phyloP scores from a whole-genome alignment of 148 eudicot species.

The Silene latifolia region DNA sequence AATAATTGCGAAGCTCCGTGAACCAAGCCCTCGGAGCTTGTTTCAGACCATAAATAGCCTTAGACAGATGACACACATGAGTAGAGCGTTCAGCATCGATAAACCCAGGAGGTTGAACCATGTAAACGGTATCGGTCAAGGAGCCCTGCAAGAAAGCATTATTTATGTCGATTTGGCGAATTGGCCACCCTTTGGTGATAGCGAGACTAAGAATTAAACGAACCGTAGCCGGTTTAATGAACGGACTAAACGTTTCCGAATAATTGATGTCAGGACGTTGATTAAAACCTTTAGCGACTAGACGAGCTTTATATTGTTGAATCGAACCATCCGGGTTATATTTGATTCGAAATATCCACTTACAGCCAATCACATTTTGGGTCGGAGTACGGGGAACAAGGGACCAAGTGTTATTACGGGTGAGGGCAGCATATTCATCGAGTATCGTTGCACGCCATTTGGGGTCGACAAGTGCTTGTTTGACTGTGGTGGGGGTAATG shows the following conservation, averaged over 20 bases:
- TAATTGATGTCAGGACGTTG: conserved; percentile 12
- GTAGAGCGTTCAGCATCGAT: background rate
- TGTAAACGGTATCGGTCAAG: background rate
- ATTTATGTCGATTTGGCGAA: conserved; percentile 5
- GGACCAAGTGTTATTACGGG: background rate
- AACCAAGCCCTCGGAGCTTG: conserved; percentile 18
- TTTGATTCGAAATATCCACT: conserved; percentile 14
- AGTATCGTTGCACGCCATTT: conserved; percentile 1
- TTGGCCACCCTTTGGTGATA: background rate
- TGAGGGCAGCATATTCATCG: background rate
- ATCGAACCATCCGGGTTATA: conserved; percentile 9
- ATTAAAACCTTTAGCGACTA: conserved; percentile 13
- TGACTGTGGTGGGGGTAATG: too few species aligned
- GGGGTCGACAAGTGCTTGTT: background rate
- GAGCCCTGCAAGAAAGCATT: too few species aligned
- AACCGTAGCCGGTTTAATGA: conserved; percentile 14
- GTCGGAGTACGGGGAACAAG: background rate
- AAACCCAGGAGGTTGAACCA: conserved; percentile 12
- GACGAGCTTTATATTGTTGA: too few species aligned
- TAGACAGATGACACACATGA: background rate
- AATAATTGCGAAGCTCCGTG: background rate
- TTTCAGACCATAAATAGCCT: conserved; percentile 1
- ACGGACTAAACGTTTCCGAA: conserved; percentile 12
- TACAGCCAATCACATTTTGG: background rate
- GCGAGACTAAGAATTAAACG: background rate